These are phyloP conservation scores for Dothistroma septosporum DNA, from an alignment of 2,329 filamentous ascomycete genomes.

Conservation along the genomic window DNA sequence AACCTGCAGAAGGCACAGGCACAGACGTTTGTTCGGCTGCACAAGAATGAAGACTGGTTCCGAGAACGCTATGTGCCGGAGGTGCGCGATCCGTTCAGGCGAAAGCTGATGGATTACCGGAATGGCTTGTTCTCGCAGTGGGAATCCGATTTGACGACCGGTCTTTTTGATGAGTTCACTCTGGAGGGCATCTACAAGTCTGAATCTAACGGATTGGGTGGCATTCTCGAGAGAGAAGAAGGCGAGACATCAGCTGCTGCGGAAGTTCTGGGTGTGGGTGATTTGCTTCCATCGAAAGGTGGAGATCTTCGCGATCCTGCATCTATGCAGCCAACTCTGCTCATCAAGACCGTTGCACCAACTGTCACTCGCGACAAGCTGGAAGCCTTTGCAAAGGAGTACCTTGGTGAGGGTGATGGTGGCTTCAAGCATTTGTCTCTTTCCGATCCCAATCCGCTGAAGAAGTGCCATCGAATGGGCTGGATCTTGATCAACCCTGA, in stretches of 20 bases:
- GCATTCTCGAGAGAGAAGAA: conserved; percentile 87
- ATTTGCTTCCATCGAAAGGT: conserved; percentile 76
- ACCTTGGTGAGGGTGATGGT: conserved; percentile 83
- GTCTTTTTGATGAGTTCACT: conserved; percentile 89
- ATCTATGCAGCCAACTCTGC: conserved; percentile 79
- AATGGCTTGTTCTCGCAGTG: conserved; percentile 77
- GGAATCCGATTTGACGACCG: conserved; percentile 79
- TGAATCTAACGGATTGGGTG: conserved; percentile 82
- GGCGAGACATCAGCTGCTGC: conserved; percentile 88
- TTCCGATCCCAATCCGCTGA: conserved; percentile 93
- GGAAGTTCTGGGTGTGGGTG: conserved; percentile 87
- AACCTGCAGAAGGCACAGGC: conserved; percentile 59
- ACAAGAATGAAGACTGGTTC: conserved; percentile 98
- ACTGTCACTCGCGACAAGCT: conserved; percentile 92
- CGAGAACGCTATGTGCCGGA: conserved; percentile 88
- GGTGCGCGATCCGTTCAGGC: conserved; percentile 68
- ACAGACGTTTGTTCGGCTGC: conserved; percentile 79
- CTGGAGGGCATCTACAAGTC: conserved; percentile 91
- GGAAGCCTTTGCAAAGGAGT: conserved; percentile 89
- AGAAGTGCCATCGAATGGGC: conserved; percentile 94
- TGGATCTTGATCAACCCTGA: conserved; percentile 94
- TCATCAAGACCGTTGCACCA: conserved; percentile 97
- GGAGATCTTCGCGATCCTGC: conserved; percentile 87
- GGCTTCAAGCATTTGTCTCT: conserved; percentile 95
- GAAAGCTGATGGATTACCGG: conserved; percentile 74